Conservation (phyloP, 2,329 filamentous ascomycete genomes). For the Phialocephala subalpina region DNA sequence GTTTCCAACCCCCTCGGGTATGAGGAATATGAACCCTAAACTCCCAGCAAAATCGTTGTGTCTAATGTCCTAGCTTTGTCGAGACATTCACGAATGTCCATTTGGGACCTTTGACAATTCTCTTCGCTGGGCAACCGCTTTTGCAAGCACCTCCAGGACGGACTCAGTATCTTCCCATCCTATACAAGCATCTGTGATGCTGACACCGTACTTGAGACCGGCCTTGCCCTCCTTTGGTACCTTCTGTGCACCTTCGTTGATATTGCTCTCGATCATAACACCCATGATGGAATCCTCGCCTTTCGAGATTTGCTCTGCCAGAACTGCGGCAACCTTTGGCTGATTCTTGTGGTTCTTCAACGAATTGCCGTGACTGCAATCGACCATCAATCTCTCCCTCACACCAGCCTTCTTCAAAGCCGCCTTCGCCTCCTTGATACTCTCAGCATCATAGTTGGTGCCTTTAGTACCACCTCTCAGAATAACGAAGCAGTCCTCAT, state of each 20-base stretch:
- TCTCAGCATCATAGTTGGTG: constrained; percentile 90
- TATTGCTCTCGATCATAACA: constrained; percentile 98
- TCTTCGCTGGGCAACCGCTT: constrained; percentile 79
- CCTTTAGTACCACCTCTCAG: constrained; percentile 91
- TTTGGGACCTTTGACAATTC: constrained; percentile 46
- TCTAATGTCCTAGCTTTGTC: too few relatives aligned
- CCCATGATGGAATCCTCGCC: constrained; percentile 90
- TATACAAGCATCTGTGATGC: constrained; percentile 98
- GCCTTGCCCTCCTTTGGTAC: constrained; percentile 86
- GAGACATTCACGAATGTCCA: constrained; percentile 27
- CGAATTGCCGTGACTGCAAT: constrained; percentile 97
- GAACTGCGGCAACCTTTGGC: constrained; percentile 83
- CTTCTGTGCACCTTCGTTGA: constrained; percentile 94
- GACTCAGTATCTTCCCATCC: constrained; percentile 88
- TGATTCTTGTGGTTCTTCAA: constrained; percentile 98
- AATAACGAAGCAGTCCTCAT: constrained; percentile 97
- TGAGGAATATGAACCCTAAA: constrained; percentile 7
- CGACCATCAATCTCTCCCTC: constrained; percentile 87
- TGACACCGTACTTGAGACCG: constrained; percentile 90
- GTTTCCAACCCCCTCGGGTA: not conserved
- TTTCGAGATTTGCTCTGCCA: constrained; percentile 84
- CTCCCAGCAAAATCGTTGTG: constrained; percentile 12
- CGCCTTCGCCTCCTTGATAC: constrained; percentile 83
- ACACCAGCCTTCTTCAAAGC: constrained; percentile 79
- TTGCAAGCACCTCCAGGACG: constrained; percentile 80